Conservation (phyloP, 495 filamentous ascomycete genomes). For the Letharia columbiana region DNA sequence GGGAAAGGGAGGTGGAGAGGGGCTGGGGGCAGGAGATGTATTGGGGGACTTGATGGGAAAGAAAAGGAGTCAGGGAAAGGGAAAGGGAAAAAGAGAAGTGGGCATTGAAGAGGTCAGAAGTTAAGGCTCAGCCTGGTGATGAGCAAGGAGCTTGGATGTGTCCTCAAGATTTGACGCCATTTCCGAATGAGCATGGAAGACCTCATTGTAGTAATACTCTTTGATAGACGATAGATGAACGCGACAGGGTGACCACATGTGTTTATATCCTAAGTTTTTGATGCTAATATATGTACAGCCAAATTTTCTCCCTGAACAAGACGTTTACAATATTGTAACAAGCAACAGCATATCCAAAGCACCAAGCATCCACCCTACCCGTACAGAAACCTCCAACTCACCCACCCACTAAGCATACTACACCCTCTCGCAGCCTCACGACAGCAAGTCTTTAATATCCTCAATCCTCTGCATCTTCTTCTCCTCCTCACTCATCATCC, state of each 20-base stretch:
- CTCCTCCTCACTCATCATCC: slow-evolving; percentile 90
- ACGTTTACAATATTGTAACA: background rate
- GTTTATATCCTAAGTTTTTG: background rate
- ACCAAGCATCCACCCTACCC: background rate
- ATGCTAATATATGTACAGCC: background rate
- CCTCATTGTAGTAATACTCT: background rate
- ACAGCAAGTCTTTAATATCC: slow-evolving; percentile 87
- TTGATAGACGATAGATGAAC: background rate
- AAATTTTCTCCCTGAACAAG: background rate
- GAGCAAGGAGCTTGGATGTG: background rate
- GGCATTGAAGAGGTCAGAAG: slow-evolving; percentile 36
- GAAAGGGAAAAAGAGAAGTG: slow-evolving; percentile 21
- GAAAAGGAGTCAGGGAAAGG: slow-evolving; percentile 14
- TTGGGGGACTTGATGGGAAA: slow-evolving; percentile 16
- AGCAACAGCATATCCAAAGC: background rate
- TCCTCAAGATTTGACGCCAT: background rate
- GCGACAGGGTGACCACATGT: background rate
- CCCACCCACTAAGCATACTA: background rate
- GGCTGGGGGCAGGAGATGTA: background rate
- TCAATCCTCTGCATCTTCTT: slow-evolving; percentile 84
- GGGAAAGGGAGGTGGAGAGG: slow-evolving; percentile 1
- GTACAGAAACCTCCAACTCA: background rate
- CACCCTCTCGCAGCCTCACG: slow-evolving; percentile 35
- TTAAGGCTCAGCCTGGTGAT: background rate
- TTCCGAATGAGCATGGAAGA: background rate